These are phyloP conservation scores for Komagataella mondaviorum DNA, from an alignment of 805 yeast species.

Conservation along the genomic window DNA sequence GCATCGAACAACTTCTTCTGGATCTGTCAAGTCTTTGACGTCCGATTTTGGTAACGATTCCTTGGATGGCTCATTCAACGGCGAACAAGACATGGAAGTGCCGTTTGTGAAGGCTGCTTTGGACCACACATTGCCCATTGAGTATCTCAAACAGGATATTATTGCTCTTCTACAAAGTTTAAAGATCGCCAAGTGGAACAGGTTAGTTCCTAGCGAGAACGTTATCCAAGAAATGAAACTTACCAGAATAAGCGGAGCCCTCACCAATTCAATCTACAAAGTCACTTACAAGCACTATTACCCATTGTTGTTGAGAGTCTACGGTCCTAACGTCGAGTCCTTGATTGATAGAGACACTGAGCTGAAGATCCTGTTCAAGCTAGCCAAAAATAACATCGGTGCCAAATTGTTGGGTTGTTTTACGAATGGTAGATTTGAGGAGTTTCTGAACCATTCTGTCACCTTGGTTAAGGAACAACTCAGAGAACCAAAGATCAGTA, in stretches of 20 bases:
- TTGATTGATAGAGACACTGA: slow-evolving; percentile 82
- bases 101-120: slow-evolving; percentile 35
- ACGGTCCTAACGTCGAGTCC: slow-evolving; percentile 77
- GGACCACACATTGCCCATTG: slow-evolving; percentile 71
- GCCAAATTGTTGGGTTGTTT: slow-evolving; percentile 84
- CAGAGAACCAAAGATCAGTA: slow-evolving; percentile 60
- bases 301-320: slow-evolving; percentile 67
- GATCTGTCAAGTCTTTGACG: not conserved
- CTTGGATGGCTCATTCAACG: not conserved
- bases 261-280: slow-evolving; percentile 81
- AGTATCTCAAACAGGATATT: slow-evolving; percentile 75
- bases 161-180: slow-evolving; percentile 49
- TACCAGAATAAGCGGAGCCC: slow-evolving; percentile 76
- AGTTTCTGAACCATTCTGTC: slow-evolving; percentile 71
- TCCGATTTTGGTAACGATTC: not conserved
- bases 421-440: slow-evolving; percentile 88
- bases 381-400: slow-evolving; percentile 72
- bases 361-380: slow-evolving; percentile 54
- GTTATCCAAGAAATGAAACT: slow-evolving; percentile 33
- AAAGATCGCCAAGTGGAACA: slow-evolving; percentile 70
- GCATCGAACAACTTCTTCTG: not conserved
- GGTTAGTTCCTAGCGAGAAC: slow-evolving; percentile 21
- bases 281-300: slow-evolving; percentile 30
- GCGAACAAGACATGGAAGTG: not conserved
- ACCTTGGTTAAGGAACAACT: slow-evolving; percentile 66